Evolutionary conservation across 2,329 filamentous ascomycete genomes (phyloP).

Genomic region (Aspergillus floridensis): DNA sequence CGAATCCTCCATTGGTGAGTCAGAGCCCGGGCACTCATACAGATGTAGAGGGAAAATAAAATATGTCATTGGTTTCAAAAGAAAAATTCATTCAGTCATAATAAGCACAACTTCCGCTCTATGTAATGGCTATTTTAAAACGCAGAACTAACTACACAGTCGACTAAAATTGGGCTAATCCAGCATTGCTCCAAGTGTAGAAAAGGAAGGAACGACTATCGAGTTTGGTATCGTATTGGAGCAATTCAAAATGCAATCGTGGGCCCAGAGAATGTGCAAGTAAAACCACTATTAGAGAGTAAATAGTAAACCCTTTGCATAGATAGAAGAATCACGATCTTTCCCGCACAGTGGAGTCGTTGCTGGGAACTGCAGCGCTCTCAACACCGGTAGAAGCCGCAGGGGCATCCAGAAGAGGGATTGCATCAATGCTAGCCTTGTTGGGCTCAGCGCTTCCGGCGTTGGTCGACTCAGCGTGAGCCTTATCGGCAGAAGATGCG

Average conservation of each 20-base stretch:
- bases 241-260: background rate
- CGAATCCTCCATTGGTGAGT: too few species aligned
- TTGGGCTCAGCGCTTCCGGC: slow-evolving; percentile 21
- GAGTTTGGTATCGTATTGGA: slow-evolving; percentile 1
- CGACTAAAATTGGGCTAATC: background rate
- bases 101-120: background rate
- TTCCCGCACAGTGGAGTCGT: slow-evolving; percentile 22
- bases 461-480: slow-evolving; percentile 20
- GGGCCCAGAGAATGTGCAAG: background rate
- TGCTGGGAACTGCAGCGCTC: slow-evolving; percentile 8
- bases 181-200: background rate
- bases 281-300: background rate
- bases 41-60: background rate
- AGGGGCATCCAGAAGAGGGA: slow-evolving; percentile 37
- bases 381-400: slow-evolving; percentile 27
- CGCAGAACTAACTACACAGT: background rate
- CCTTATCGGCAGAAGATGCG: slow-evolving; percentile 18
- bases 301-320: background rate
- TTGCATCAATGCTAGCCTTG: slow-evolving; percentile 32
- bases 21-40: background rate
- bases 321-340: slow-evolving; percentile 19
- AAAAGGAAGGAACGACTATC: background rate
- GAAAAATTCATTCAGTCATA: background rate
- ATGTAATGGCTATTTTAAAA: background rate
- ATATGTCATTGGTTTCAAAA: background rate